These are phyloP conservation scores for Hypocrella siamensis DNA, from an alignment of 2,329 filamentous ascomycete species.

Conservation along the genomic window DNA sequence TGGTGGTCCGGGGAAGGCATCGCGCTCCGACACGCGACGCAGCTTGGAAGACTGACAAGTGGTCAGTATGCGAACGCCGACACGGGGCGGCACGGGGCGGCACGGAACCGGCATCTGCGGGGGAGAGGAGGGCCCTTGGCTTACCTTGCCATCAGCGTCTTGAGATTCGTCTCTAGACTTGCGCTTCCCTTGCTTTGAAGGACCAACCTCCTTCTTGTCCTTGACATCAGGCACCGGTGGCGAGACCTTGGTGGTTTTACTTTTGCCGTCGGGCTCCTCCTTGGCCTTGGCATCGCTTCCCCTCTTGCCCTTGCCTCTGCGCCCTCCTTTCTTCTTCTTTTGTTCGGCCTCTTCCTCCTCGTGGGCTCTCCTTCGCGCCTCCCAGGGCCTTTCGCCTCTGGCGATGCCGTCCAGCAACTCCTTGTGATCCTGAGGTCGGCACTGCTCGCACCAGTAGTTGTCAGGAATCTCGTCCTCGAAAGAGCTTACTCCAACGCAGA, in stretches of 20 bases:
- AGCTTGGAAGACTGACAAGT: constrained; percentile 22
- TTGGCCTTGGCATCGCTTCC: constrained; percentile 46
- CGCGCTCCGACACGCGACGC: constrained; percentile 39
- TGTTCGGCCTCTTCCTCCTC: constrained; percentile 47
- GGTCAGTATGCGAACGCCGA: background rate
- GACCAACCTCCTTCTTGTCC: constrained; percentile 28
- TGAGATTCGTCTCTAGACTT: constrained; percentile 42
- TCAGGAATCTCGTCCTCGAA: constrained; percentile 66
- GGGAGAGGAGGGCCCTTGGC: background rate
- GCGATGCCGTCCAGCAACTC: constrained; percentile 64
- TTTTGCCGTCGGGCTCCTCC: constrained; percentile 42
- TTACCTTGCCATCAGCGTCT: constrained; percentile 34
- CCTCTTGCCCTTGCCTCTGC: constrained; percentile 49
- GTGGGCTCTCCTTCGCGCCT: constrained; percentile 46
- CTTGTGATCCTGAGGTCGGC: constrained; percentile 69
- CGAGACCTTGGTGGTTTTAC: constrained; percentile 19
- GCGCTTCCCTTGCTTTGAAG: constrained; percentile 33
- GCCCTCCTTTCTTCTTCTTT: constrained; percentile 40
- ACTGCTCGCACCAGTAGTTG: constrained; percentile 86
- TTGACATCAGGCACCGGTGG: constrained; percentile 28
- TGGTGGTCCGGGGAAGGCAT: constrained; percentile 16
- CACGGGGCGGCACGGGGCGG: too few relatives aligned
- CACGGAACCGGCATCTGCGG: too few relatives aligned
- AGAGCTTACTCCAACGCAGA: constrained; percentile 75
- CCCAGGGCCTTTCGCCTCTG: constrained; percentile 77